Conservation (phyloP, 2,329 filamentous ascomycete species). For the Fusarium stilboides region DNA sequence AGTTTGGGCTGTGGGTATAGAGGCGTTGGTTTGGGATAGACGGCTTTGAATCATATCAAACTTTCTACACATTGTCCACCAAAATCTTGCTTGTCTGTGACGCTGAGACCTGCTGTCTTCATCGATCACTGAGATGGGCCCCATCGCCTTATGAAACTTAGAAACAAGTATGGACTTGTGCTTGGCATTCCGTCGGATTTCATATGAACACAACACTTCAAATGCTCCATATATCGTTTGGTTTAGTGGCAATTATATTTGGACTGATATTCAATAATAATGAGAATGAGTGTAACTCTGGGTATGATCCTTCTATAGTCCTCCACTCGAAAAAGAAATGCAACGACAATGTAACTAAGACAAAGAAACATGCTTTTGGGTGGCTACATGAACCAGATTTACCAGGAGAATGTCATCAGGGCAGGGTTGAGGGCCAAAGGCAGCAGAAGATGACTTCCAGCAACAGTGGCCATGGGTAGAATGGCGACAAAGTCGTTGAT, state of each 20-base stretch:
- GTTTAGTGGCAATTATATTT: conserved; percentile 7
- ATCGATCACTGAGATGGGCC: background rate
- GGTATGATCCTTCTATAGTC: conserved; percentile 31
- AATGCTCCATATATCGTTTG: background rate
- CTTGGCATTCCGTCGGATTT: background rate
- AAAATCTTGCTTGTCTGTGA: background rate
- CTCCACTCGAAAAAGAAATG: background rate
- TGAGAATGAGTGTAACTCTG: conserved; percentile 21
- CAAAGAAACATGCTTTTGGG: conserved; percentile 18
- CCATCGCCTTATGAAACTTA: too few species aligned
- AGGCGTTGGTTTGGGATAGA: conserved; percentile 50
- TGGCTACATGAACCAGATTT: conserved; percentile 12
- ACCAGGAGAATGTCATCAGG: conserved; percentile 85
- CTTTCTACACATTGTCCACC: conserved; percentile 19
- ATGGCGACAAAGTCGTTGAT: conserved; percentile 83
- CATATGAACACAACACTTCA: background rate
- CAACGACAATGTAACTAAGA: conserved; percentile 3
- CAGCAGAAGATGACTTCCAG: conserved; percentile 77
- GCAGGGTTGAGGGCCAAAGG: conserved; percentile 84
- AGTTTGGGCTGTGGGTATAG: conserved; percentile 41
- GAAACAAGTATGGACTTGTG: too few species aligned
- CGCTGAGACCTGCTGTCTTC: background rate
- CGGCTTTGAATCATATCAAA: conserved; percentile 42
- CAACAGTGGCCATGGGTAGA: conserved; percentile 81
- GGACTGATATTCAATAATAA: background rate